A percentile compares a stretch with the other conserved stretches of the same genome.
phyloP scores from a whole-genome alignment of 306 rosid species.

The Prinsepia uniflora region DNA sequence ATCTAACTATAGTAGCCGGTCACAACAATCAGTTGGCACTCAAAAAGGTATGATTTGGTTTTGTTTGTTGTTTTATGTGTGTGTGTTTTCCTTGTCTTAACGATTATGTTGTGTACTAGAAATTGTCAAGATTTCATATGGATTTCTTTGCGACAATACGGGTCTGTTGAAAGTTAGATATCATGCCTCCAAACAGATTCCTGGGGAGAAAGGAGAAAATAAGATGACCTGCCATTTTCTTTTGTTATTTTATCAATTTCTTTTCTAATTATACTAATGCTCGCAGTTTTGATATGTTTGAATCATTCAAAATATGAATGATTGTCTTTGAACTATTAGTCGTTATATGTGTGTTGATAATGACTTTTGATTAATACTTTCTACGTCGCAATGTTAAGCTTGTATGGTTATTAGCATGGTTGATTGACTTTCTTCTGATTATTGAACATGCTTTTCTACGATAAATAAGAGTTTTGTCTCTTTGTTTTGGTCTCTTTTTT shows the following conservation, averaged over 20 bases:
- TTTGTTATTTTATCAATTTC: neutral
- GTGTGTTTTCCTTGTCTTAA: neutral
- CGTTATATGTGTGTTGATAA: neutral
- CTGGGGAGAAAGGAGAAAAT: neutral
- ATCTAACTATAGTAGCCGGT: constrained; percentile 61
- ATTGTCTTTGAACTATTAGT: neutral
- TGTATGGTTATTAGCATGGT: neutral
- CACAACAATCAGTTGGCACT: constrained; percentile 56
- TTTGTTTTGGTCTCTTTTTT: neutral
- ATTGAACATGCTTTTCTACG: neutral
- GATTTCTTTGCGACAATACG: neutral
- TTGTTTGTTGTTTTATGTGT: neutral
- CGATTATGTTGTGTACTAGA: neutral
- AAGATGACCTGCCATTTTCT: neutral
- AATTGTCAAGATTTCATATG: constrained; percentile 4
- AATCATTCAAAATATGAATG: constrained; percentile 9
- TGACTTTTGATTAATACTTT: neutral
- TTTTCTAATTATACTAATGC: neutral
- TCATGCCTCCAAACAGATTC: neutral
- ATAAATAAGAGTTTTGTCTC: neutral
- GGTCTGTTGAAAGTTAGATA: constrained; percentile 1
- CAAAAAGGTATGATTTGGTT: constrained; percentile 61
- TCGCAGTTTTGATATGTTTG: neutral
- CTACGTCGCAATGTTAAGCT: neutral
- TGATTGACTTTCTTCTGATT: neutral